phyloP scores from a whole-genome alignment of 1,139 yeast genomes.

The Candida gigantensis region DNA sequence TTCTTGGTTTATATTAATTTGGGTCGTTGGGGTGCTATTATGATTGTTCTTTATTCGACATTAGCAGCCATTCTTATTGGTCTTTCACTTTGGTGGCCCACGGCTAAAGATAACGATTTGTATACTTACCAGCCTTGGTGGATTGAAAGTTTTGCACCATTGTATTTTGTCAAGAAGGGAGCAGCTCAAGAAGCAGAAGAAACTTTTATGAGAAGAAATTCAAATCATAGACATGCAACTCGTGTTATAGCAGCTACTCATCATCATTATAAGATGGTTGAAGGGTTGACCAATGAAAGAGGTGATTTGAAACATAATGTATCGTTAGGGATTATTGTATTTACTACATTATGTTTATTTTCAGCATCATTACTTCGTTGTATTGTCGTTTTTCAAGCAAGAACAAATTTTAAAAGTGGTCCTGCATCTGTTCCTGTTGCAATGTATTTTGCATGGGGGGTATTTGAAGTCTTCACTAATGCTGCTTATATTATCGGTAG shows the following conservation, averaged over 20 bases:
- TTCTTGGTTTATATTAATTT: constrained; percentile 7
- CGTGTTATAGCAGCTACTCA: constrained; percentile 48
- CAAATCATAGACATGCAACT: constrained; percentile 45
- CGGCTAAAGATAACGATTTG: constrained; percentile 47
- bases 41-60: constrained; percentile 56
- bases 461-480: constrained; percentile 37
- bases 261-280: constrained; percentile 42
- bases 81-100: constrained; percentile 57
- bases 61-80: constrained; percentile 52
- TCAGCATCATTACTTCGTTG: constrained; percentile 33
- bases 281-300: constrained; percentile 42
- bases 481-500: constrained; percentile 41
- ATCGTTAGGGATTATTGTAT: constrained; percentile 32
- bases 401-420: constrained; percentile 20
- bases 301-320: constrained; percentile 39
- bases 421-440: constrained; percentile 27
- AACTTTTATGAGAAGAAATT: constrained; percentile 45
- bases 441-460: constrained; percentile 44
- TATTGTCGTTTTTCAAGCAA: constrained; percentile 34
- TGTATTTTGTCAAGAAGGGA: constrained; percentile 39
- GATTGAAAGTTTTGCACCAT: constrained; percentile 45
- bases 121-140: constrained; percentile 52
- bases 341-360: constrained; percentile 37
- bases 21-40: constrained; percentile 40
- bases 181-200: constrained; percentile 45